Evolutionary conservation across 192 early-diverging fungal genomes (phyloP).

Genomic region (Chytriomyces sp.): DNA sequence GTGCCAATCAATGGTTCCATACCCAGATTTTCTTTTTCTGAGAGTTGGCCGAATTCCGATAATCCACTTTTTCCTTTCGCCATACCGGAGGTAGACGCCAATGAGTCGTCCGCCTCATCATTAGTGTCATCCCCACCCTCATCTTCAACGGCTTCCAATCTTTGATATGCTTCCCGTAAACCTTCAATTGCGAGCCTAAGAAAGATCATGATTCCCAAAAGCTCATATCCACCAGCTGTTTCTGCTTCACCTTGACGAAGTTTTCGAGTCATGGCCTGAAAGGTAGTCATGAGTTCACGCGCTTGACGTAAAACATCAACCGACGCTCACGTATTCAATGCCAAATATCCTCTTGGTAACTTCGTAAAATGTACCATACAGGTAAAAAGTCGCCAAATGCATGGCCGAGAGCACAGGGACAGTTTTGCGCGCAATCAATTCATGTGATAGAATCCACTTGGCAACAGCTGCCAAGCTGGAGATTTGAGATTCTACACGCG

Average conservation of each 20-base stretch:
- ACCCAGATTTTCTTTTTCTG: constrained; percentile 6
- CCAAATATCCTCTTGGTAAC: constrained; percentile 79
- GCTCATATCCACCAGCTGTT: constrained; percentile 71
- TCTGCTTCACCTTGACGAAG: constrained; percentile 72
- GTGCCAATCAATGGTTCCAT: constrained; percentile 13
- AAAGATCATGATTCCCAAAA: constrained; percentile 79
- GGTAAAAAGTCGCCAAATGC: constrained; percentile 90
- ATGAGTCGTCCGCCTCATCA: constrained; percentile 26
- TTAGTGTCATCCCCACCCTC: too few species aligned
- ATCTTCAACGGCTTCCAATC: not conserved
- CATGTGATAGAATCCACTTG: not conserved
- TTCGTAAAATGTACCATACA: constrained; percentile 79
- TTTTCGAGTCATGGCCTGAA: constrained; percentile 74
- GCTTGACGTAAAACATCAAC: not conserved
- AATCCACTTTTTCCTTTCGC: not conserved
- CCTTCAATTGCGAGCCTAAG: constrained; percentile 71
- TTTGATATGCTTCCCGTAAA: constrained; percentile 6
- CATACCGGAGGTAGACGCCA: not conserved
- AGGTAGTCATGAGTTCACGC: not conserved
- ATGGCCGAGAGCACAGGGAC: constrained; percentile 39
- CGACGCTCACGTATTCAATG: constrained; percentile 68
- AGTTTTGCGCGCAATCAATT: not conserved
- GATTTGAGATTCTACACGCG: too few species aligned
- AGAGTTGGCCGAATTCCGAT: not conserved
- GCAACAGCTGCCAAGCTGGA: not conserved